A percentile compares a stretch with the other conserved stretches of the same genome.
These are phyloP conservation scores for Symbiodinium natans DNA, from an alignment of 73 alveolate species.

Conservation along the genomic window DNA sequence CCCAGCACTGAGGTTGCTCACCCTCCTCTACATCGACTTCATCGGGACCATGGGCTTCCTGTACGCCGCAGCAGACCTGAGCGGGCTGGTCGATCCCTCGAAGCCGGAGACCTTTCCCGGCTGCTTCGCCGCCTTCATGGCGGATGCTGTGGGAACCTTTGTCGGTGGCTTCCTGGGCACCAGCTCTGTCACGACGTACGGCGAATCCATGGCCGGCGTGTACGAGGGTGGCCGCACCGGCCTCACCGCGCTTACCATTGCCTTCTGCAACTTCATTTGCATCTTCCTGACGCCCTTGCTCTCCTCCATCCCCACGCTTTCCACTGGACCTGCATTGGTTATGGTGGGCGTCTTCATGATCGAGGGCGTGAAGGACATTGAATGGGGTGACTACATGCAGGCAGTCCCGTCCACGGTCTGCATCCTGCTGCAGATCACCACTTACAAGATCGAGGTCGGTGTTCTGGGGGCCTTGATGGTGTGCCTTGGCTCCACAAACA, in stretches of 20 bases:
- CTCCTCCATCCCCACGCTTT: slow-evolving; percentile 7
- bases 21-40: neutral
- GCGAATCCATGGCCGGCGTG: slow-evolving; percentile 30
- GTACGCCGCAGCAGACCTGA: slow-evolving; percentile 12
- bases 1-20: neutral
- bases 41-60: slow-evolving; percentile 30
- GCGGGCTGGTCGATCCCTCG: neutral
- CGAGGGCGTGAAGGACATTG: slow-evolving; percentile 16
- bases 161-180: slow-evolving; percentile 33
- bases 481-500: too few species aligned
- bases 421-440: slow-evolving; percentile 29
- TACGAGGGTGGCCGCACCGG: slow-evolving; percentile 36
- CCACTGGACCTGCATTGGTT: slow-evolving; percentile 11
- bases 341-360: slow-evolving; percentile 31
- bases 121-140: slow-evolving; percentile 29
- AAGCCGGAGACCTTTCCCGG: slow-evolving; percentile 30
- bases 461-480: neutral
- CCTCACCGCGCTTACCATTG: neutral
- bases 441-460: slow-evolving; percentile 7
- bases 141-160: slow-evolving; percentile 18
- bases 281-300: slow-evolving; percentile 5
- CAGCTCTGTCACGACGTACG: slow-evolving; percentile 4
- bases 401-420: slow-evolving; percentile 14
- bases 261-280: neutral
- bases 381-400: slow-evolving; percentile 16